Percentiles rank a stretch among this genome's conserved stretches.
phyloP scores from a whole-genome alignment of 441 rosid species.

The Populus hybrid region DNA sequence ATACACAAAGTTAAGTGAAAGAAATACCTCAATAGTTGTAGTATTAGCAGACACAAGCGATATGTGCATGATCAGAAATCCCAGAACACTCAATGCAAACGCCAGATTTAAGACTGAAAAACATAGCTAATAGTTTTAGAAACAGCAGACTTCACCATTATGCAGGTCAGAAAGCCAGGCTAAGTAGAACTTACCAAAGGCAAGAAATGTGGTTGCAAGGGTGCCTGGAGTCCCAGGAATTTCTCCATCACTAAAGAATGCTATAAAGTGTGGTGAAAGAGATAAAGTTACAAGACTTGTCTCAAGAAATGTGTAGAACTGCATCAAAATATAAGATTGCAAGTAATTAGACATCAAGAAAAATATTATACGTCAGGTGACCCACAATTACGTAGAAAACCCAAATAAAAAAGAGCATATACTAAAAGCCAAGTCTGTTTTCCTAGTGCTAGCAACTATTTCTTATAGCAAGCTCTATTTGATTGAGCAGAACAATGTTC shows the following conservation, averaged over 20 bases:
- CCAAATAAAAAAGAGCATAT: neutral
- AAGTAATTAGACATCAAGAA: conserved; percentile 8
- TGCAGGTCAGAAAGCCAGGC: neutral
- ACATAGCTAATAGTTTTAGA: conserved; percentile 16
- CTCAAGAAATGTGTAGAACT: conserved; percentile 88
- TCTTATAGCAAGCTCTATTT: neutral
- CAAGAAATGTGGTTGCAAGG: conserved; percentile 82
- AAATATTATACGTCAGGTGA: neutral
- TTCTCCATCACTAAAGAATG: conserved; percentile 83
- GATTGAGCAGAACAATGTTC: neutral
- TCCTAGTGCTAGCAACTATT: neutral
- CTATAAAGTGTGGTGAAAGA: conserved; percentile 73
- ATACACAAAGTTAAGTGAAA: conserved; percentile 3
- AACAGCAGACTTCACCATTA: neutral
- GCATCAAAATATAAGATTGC: conserved; percentile 29
- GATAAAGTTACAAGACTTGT: conserved; percentile 73
- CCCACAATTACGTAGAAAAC: neutral
- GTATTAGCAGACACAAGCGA: conserved; percentile 74
- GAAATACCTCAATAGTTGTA: conserved; percentile 79
- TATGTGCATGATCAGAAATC: conserved; percentile 83
- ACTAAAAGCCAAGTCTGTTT: neutral
- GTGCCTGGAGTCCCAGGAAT: conserved; percentile 88
- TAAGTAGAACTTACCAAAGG: conserved; percentile 52
- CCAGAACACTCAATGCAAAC: conserved; percentile 79
- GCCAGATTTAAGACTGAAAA: conserved; percentile 74